Conservation (phyloP, 2,329 filamentous ascomycete genomes). For the Exophiala sideris region DNA sequence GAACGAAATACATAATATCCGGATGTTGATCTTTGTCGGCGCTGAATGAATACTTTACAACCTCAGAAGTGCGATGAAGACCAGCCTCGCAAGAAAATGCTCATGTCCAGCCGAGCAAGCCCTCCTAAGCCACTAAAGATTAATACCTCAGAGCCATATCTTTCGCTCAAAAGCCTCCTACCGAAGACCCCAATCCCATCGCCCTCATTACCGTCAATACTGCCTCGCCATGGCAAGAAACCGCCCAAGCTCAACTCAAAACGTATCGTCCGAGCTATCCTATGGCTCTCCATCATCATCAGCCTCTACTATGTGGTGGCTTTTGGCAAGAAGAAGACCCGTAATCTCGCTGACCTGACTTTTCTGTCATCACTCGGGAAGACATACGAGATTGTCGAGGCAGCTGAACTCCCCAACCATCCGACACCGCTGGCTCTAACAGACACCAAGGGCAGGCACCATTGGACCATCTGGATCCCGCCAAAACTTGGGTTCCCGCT, state of each 20-base stretch:
- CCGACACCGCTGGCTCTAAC: conserved; percentile 69
- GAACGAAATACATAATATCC: not conserved
- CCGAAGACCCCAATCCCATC: conserved; percentile 66
- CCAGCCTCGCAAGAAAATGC: conserved; percentile 29
- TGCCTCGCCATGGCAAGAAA: conserved; percentile 64
- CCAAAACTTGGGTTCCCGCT: conserved; percentile 65
- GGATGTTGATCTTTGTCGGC: not conserved
- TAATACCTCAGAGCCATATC: conserved; percentile 8
- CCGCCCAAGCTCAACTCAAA: conserved; percentile 56
- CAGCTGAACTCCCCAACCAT: conserved; percentile 61
- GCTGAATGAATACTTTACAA: conserved; percentile 18
- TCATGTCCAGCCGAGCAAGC: conserved; percentile 33
- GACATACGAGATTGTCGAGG: conserved; percentile 66
- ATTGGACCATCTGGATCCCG: conserved; percentile 81
- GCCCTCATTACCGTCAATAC: conserved; percentile 65
- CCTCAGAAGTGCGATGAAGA: conserved; percentile 16
- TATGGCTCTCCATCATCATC: conserved; percentile 53
- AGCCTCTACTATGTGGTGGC: conserved; percentile 44
- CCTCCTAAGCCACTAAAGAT: conserved; percentile 29
- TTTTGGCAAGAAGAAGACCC: conserved; percentile 38
- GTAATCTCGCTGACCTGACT: conserved; percentile 21
- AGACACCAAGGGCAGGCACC: conserved; percentile 61
- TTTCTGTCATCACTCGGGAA: conserved; percentile 42
- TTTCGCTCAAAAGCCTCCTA: conserved; percentile 25
- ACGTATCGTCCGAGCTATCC: conserved; percentile 54